phyloP scores from a whole-genome alignment of 208 protist species.

The Trypanosoma lewisi region DNA sequence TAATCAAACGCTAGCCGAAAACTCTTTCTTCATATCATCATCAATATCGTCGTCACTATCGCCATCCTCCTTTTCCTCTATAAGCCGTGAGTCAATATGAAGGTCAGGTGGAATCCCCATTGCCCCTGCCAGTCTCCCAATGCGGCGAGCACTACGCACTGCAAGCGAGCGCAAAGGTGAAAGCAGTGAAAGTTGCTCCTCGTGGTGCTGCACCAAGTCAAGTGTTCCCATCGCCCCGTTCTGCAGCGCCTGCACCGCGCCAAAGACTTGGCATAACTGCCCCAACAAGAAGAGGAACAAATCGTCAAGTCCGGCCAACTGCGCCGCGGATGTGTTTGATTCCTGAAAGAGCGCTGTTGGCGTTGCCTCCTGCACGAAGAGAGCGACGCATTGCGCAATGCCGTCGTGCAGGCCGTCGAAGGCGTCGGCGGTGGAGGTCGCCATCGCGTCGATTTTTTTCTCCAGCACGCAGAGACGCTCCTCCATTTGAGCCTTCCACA shows the following conservation, averaged over 20 bases:
- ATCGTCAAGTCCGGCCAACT: slow-evolving; percentile 41
- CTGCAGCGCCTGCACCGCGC: slow-evolving; percentile 45
- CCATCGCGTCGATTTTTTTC: slow-evolving; percentile 5
- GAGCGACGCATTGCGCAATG: slow-evolving; percentile 38
- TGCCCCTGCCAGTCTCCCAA: slow-evolving; percentile 31
- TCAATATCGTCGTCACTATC: too few relatives aligned
- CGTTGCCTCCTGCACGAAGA: slow-evolving; percentile 31
- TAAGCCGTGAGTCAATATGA: slow-evolving; percentile 19
- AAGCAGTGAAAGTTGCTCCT: slow-evolving; percentile 45
- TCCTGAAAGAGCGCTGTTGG: neutral
- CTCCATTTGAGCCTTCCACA: neutral
- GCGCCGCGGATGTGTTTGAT: neutral
- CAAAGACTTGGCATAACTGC: slow-evolving; percentile 36
- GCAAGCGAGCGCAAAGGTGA: slow-evolving; percentile 38
- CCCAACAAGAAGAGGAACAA: slow-evolving; percentile 63
- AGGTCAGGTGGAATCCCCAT: slow-evolving; percentile 32
- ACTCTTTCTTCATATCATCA: neutral
- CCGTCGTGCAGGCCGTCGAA: slow-evolving; percentile 16
- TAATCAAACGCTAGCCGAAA: neutral
- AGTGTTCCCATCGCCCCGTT: slow-evolving; percentile 53
- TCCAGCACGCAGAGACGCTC: slow-evolving; percentile 20
- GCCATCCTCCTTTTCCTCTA: neutral
- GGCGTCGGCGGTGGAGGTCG: slow-evolving; percentile 24
- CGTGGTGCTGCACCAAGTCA: slow-evolving; percentile 71
- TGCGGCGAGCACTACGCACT: slow-evolving; percentile 23